A percentile compares a stretch with the other conserved stretches of the same genome.
phyloP scores from a whole-genome alignment of 495 filamentous ascomycete species.

The Neurospora sublineolata region DNA sequence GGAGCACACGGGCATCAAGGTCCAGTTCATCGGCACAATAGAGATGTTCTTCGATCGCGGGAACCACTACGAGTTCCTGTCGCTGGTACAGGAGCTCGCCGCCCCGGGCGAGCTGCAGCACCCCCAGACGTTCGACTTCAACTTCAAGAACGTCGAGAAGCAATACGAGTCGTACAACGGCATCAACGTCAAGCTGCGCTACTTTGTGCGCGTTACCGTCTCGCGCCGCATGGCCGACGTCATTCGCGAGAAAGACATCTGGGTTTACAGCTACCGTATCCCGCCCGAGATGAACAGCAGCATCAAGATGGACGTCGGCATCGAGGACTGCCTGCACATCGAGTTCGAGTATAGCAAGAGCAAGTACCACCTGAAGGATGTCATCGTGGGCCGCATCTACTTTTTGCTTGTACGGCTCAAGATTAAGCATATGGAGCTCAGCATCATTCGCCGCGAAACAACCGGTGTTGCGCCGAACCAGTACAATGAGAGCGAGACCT shows the following conservation, averaged over 20 bases:
- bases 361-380: slow-evolving; percentile 98
- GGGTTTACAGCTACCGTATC: slow-evolving; percentile 98
- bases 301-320: slow-evolving; percentile 99
- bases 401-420: slow-evolving; percentile 95
- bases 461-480: slow-evolving; percentile 99
- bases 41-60: slow-evolving; percentile 95
- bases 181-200: slow-evolving; percentile 97
- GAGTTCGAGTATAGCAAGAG: slow-evolving; percentile 99
- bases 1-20: slow-evolving; percentile 98
- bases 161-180: slow-evolving; percentile 99
- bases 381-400: slow-evolving; percentile 98
- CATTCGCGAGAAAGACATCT: slow-evolving; percentile 97
- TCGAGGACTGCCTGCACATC: slow-evolving; percentile 98
- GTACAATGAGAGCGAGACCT: slow-evolving; percentile 97
- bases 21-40: slow-evolving; percentile 99
- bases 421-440: slow-evolving; percentile 99
- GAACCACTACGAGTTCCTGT: slow-evolving; percentile 98
- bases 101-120: slow-evolving; percentile 95
- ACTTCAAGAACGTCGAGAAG: slow-evolving; percentile 99
- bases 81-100: slow-evolving; percentile 87
- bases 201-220: slow-evolving; percentile 95
- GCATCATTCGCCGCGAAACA: slow-evolving; percentile 93
- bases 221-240: slow-evolving; percentile 95
- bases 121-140: slow-evolving; percentile 97
- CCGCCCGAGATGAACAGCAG: slow-evolving; percentile 94